These are phyloP conservation scores for Nothomitra cinnamomea DNA, from an alignment of 2,329 filamentous ascomycete species.

Conservation along the genomic window DNA sequence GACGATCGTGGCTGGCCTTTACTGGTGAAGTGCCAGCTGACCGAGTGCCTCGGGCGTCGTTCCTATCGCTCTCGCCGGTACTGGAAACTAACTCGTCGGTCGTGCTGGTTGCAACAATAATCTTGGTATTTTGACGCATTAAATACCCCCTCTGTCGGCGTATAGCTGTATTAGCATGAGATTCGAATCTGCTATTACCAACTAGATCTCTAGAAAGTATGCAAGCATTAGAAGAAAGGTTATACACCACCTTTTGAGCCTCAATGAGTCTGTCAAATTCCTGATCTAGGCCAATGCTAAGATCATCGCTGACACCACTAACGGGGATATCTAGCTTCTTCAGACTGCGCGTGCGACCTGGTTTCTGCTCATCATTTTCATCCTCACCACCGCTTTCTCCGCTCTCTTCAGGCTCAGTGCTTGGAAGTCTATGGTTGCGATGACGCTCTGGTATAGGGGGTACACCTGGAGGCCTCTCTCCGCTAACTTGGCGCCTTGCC, in stretches of 20 bases:
- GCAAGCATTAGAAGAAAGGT: background rate
- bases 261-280: constrained; percentile 95
- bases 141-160: constrained; percentile 81
- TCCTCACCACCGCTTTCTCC: constrained; percentile 15
- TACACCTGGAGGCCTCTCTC: constrained; percentile 28
- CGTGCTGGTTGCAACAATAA: constrained; percentile 73
- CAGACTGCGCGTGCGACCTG: constrained; percentile 49
- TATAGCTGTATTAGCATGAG: background rate
- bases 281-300: constrained; percentile 72
- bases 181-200: background rate
- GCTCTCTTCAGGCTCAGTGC: constrained; percentile 21
- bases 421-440: constrained; percentile 33
- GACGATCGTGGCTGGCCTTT: constrained; percentile 48
- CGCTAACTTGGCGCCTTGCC: constrained; percentile 68
- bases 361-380: constrained; percentile 10
- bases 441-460: constrained; percentile 46
- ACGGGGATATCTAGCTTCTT: constrained; percentile 71
- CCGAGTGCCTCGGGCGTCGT: constrained; percentile 27
- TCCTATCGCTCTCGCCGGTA: constrained; percentile 30
- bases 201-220: background rate
- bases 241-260: constrained; percentile 73
- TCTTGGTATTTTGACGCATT: constrained; percentile 96
- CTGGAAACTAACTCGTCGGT: constrained; percentile 41
- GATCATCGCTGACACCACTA: constrained; percentile 49
- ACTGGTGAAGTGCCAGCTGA: constrained; percentile 57